A percentile compares a stretch with the other conserved stretches of the same genome.
Conservation (phyloP, 78 protist species). For the Protostelium mycophagum region DNA sequence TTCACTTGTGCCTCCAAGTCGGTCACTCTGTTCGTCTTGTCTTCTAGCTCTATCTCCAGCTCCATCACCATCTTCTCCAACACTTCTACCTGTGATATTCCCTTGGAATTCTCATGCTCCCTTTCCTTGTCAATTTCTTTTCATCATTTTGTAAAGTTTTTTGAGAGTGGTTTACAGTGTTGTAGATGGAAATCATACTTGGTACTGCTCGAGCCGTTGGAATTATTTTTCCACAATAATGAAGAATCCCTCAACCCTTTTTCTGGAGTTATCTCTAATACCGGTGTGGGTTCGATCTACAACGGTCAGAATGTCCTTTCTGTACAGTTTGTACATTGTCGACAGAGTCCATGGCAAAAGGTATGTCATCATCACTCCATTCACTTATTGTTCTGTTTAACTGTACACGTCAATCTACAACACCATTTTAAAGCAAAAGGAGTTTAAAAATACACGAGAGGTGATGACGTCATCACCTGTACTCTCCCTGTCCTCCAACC, state of each 20-base stretch:
- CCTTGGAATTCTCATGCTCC: neutral
- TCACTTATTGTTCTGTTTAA: no score
- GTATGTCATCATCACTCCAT: no score
- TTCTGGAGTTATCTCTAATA: no score
- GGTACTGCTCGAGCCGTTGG: neutral
- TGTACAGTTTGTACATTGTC: no score
- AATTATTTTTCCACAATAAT: neutral
- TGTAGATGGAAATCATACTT: neutral
- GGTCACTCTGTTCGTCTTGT: neutral
- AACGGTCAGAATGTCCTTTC: no score
- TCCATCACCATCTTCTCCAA: neutral
- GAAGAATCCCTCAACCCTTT: neutral
- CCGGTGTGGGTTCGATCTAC: no score
- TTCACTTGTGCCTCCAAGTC: neutral
- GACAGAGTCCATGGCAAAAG: neutral
- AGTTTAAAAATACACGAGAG: no score
- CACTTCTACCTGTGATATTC: neutral
- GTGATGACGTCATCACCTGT: no score
- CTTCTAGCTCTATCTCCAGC: neutral
- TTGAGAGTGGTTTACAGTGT: no score
- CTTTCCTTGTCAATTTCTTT: neutral
- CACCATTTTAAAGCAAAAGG: no score
- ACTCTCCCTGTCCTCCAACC: no score
- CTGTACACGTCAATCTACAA: no score
- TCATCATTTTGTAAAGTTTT: neutral